These are phyloP conservation scores for Schizophyllum amplum DNA, from an alignment of 1,284 basidiomycete species.

Conservation along the genomic window DNA sequence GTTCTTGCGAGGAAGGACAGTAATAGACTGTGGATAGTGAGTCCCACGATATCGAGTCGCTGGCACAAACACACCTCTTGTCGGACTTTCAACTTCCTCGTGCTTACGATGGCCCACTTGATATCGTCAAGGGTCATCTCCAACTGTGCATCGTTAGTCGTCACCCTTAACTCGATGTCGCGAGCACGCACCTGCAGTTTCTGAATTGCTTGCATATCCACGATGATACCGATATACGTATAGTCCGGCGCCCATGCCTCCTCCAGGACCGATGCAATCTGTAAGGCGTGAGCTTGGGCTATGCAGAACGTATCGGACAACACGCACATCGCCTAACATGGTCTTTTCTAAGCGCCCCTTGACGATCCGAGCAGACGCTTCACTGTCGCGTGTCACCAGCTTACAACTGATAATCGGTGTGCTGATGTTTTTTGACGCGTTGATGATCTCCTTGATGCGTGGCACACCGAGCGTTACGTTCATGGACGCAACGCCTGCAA, in stretches of 20 bases:
- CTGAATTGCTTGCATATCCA: constrained; percentile 85
- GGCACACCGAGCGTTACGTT: constrained; percentile 99
- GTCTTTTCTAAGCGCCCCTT: constrained; percentile 97
- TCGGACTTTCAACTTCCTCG: constrained; percentile 91
- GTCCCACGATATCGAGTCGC: neutral
- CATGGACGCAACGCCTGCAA: constrained; percentile 99
- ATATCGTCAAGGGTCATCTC: constrained; percentile 92
- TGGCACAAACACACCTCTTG: constrained; percentile 48
- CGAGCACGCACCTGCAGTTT: constrained; percentile 77
- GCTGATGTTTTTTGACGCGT: constrained; percentile 93
- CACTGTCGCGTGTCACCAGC: constrained; percentile 77
- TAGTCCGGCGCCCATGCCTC: constrained; percentile 94
- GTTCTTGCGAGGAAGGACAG: constrained; percentile 66
- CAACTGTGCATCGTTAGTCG: too few species aligned
- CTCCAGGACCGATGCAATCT: constrained; percentile 91
- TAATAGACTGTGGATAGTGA: constrained; percentile 50
- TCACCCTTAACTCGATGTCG: too few species aligned
- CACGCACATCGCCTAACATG: constrained; percentile 79
- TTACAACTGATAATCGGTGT: constrained; percentile 98
- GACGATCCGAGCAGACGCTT: constrained; percentile 92
- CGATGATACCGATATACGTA: constrained; percentile 89
- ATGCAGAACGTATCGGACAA: neutral
- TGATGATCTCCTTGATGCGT: constrained; percentile 99
- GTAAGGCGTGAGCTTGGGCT: neutral
- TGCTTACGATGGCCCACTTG: constrained; percentile 83